Evolutionary conservation across 805 yeast species (phyloP).

Genomic region (Lipomyces kockii): DNA sequence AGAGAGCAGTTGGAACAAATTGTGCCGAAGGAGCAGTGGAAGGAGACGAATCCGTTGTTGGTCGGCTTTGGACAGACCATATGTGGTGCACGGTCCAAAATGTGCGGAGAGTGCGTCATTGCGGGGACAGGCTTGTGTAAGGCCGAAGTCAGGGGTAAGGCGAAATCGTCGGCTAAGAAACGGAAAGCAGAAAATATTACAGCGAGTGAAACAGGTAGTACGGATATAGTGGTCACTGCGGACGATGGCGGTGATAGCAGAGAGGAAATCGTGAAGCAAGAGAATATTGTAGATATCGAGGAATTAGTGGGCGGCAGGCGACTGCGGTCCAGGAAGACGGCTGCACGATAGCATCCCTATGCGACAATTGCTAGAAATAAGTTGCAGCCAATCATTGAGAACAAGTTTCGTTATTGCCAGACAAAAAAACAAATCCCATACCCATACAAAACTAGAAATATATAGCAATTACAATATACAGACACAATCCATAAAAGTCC

Average conservation of each 20-base stretch:
- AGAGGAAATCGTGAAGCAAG: not conserved
- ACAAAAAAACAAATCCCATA: not conserved
- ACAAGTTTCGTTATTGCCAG: not conserved
- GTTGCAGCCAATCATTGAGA: not conserved
- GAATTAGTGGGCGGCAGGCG: slow-evolving; percentile 9
- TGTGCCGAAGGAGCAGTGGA: slow-evolving; percentile 78
- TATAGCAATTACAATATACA: not conserved
- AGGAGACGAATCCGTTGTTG: slow-evolving; percentile 78
- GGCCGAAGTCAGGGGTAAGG: slow-evolving; percentile 43
- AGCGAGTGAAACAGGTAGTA: not conserved
- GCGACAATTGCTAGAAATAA: not conserved
- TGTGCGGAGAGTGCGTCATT: slow-evolving; percentile 73
- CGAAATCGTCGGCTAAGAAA: slow-evolving; percentile 5
- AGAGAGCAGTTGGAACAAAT: slow-evolving; percentile 69
- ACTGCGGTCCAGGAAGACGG: slow-evolving; percentile 3
- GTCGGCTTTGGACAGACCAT: slow-evolving; percentile 95
- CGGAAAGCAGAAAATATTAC: not conserved
- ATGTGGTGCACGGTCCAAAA: slow-evolving; percentile 61
- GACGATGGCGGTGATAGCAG: not conserved
- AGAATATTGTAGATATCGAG: slow-evolving; percentile 20
- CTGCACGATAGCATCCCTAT: not conserved
- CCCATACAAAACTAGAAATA: not conserved
- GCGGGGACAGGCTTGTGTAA: slow-evolving; percentile 61
- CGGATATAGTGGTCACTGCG: not conserved
- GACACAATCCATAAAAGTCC: not conserved